Percentiles rank a stretch among this genome's conserved stretches.
Evolutionary conservation across 2,329 filamentous ascomycete genomes (phyloP).

Genomic region (Beauveria sp.): DNA sequence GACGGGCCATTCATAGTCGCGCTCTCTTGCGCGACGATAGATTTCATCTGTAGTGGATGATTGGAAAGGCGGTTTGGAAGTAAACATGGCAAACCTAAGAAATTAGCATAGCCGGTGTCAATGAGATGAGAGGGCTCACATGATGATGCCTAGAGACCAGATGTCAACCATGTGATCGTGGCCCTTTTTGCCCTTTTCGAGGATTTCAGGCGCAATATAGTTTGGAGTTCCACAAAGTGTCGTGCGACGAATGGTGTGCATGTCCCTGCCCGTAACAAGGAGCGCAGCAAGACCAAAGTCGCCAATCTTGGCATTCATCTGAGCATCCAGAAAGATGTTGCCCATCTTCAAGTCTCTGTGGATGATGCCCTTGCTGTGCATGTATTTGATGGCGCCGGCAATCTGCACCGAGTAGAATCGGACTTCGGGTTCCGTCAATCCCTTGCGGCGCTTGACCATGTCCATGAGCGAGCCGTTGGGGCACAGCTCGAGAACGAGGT

Average conservation of each 20-base stretch:
- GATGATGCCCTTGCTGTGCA: conserved; percentile 92
- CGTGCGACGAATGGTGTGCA: conserved; percentile 74
- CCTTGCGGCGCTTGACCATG: conserved; percentile 89
- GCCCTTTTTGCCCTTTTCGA: conserved; percentile 88
- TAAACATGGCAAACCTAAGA: conserved; percentile 82
- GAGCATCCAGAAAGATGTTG: conserved; percentile 87
- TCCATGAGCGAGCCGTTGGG: conserved; percentile 96
- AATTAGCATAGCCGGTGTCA: neutral
- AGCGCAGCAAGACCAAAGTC: conserved; percentile 94
- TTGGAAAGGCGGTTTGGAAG: conserved; percentile 93
- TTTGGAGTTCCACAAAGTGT: conserved; percentile 97
- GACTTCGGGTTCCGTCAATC: conserved; percentile 87
- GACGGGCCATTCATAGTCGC: conserved; percentile 75
- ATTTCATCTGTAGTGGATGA: conserved; percentile 83
- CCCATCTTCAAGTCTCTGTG: conserved; percentile 97
- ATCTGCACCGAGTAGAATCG: conserved; percentile 91
- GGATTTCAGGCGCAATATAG: conserved; percentile 94
- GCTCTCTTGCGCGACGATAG: conserved; percentile 61
- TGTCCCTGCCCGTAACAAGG: conserved; percentile 83
- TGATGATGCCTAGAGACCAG: conserved; percentile 96
- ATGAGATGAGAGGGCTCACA: conserved; percentile 45
- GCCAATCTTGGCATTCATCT: conserved; percentile 97
- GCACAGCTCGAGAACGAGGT: conserved; percentile 89
- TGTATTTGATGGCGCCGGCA: conserved; percentile 94
- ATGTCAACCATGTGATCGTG: conserved; percentile 98